Evolutionary conservation across 305 asterid species (phyloP).

Genomic region (Fraxinus velutina): DNA sequence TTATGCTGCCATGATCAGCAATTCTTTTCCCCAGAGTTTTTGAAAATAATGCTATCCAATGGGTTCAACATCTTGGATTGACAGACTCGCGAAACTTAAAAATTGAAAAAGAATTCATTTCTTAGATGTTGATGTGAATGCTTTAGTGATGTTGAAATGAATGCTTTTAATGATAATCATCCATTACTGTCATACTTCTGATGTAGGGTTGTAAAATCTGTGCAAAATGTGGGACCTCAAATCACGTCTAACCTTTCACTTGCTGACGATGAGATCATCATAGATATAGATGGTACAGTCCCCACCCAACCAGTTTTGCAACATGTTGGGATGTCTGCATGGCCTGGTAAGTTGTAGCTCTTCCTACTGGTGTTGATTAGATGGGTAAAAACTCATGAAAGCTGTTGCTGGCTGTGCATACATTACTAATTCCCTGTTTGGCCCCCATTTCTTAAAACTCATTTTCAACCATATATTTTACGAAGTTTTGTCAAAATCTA

Average conservation of each 20-base stretch:
- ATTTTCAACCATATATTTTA: neutral
- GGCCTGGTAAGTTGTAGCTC: conserved; percentile 72
- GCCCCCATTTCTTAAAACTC: neutral
- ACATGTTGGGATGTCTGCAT: conserved; percentile 87
- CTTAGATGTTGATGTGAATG: neutral
- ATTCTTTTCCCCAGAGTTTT: neutral
- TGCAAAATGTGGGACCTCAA: conserved; percentile 59
- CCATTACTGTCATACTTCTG: conserved; percentile 15
- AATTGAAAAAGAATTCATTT: conserved; percentile 7
- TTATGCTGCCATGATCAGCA: conserved; percentile 1
- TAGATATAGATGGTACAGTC: conserved; percentile 74
- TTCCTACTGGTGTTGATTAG: conserved; percentile 27
- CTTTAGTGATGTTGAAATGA: neutral
- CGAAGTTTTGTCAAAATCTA: neutral
- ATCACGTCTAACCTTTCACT: conserved; percentile 63
- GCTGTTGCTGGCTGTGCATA: conserved; percentile 11
- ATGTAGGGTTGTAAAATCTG: conserved; percentile 70
- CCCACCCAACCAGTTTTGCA: conserved; percentile 86
- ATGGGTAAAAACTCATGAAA: conserved; percentile 19
- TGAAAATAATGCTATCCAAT: neutral
- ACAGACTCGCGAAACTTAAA: conserved; percentile 16
- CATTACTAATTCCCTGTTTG: neutral
- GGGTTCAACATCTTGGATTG: conserved; percentile 21
- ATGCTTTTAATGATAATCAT: conserved; percentile 17
- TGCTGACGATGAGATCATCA: conserved; percentile 70